These are phyloP conservation scores for Luzula sylvatica DNA, from an alignment of 176 grass and related monocot genomes.

Conservation along the genomic window DNA sequence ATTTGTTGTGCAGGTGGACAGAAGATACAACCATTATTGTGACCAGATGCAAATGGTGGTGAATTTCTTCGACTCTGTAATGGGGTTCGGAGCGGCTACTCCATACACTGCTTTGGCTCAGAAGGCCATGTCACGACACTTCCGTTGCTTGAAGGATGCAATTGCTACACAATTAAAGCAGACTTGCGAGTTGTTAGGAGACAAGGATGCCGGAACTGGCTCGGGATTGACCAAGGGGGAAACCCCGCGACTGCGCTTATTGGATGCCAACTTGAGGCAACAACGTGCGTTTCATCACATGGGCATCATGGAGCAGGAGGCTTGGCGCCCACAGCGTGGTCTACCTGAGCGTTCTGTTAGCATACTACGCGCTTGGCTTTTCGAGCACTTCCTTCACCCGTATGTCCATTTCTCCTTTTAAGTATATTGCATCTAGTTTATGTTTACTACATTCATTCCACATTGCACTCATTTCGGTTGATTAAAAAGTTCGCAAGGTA, in stretches of 20 bases:
- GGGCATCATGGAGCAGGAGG: slow-evolving; percentile 99
- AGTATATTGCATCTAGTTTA: too few species aligned
- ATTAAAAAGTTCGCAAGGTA: too few species aligned
- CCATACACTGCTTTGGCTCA: slow-evolving; percentile 95
- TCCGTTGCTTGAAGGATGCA: slow-evolving; percentile 95
- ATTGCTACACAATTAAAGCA: slow-evolving; percentile 54
- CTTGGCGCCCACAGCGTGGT: slow-evolving; percentile 90
- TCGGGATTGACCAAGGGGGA: slow-evolving; percentile 90
- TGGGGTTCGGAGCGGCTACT: slow-evolving; percentile 88
- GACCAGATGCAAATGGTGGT: slow-evolving; percentile 99
- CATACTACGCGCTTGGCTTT: slow-evolving; percentile 80
- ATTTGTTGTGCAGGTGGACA: slow-evolving; percentile 53
- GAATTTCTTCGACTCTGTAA: slow-evolving; percentile 99
- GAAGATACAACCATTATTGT: slow-evolving; percentile 99
- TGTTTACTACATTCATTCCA: too few species aligned
- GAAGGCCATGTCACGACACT: slow-evolving; percentile 99
- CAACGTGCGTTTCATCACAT: slow-evolving; percentile 98
- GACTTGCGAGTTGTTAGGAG: slow-evolving; percentile 69
- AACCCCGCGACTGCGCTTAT: slow-evolving; percentile 71
- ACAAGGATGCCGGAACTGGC: slow-evolving; percentile 71
- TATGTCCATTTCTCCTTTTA: slow-evolving; percentile 22
- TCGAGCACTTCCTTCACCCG: slow-evolving; percentile 99
- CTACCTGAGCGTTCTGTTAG: slow-evolving; percentile 86
- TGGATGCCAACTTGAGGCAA: slow-evolving; percentile 87
- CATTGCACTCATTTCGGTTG: too few species aligned